Evolutionary conservation across 2,329 filamentous ascomycete genomes (phyloP).

Genomic region (Colletotrichum sp.): DNA sequence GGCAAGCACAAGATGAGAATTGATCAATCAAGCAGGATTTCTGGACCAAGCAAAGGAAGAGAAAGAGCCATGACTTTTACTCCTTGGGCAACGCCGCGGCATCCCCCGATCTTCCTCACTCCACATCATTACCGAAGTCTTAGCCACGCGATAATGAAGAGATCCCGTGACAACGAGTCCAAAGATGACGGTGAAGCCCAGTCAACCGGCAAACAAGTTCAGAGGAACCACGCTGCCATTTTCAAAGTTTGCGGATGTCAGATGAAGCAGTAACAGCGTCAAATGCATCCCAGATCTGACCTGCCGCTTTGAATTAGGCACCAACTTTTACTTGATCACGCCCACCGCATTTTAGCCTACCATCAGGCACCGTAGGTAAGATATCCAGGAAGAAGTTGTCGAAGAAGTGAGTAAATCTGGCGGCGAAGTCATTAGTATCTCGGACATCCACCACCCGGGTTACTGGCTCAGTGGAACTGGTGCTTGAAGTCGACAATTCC

Average conservation of each 20-base stretch:
- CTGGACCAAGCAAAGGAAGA: background rate
- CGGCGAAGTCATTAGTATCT: too few species aligned
- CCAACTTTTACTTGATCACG: too few species aligned
- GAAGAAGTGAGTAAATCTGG: too few species aligned
- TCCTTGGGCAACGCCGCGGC: background rate
- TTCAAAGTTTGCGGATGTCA: accelerated
- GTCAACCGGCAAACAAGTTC: background rate
- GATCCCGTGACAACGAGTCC: background rate
- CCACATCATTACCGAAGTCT: background rate
- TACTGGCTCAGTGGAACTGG: too few species aligned
- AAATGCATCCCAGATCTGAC: background rate
- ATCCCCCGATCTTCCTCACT: background rate
- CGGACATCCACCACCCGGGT: too few species aligned
- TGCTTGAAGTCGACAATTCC: too few species aligned
- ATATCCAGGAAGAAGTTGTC: too few species aligned
- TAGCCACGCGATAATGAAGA: background rate
- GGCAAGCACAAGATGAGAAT: too few species aligned
- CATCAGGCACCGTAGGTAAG: too few species aligned
- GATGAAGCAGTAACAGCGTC: background rate
- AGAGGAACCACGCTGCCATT: too few species aligned
- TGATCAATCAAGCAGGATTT: background rate
- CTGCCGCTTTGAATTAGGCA: background rate
- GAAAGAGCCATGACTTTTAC: background rate
- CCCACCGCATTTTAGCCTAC: too few species aligned
- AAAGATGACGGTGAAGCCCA: background rate